Conservation (phyloP, 129 eudicot genomes). For the Oenanthe sinensis region DNA sequence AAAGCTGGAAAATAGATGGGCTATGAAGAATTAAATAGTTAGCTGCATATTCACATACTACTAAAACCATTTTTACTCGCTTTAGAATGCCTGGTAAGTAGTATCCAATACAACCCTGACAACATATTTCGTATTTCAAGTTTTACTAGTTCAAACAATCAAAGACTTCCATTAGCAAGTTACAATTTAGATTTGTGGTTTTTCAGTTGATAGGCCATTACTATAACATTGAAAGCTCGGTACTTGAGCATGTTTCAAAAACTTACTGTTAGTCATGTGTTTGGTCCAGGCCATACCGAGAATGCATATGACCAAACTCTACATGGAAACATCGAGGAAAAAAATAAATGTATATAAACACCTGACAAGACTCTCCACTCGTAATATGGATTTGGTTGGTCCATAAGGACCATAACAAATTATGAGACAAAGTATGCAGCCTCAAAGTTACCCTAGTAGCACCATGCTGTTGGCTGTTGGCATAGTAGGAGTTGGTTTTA, state of each 20-base stretch:
- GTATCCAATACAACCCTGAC: neutral
- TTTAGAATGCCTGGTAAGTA: neutral
- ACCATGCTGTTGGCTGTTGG: neutral
- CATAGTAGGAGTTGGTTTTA: neutral
- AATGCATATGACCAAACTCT: conserved; percentile 6
- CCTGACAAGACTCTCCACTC: neutral
- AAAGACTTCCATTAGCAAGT: neutral
- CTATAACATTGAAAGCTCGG: neutral
- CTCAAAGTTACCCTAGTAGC: neutral
- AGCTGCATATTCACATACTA: neutral
- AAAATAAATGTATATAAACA: neutral
- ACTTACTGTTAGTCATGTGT: neutral
- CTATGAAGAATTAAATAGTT: neutral
- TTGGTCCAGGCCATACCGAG: neutral
- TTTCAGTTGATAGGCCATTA: neutral
- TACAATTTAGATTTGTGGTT: no score
- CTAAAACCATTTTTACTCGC: neutral
- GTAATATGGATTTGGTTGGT: neutral
- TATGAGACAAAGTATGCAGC: neutral
- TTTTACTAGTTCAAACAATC: neutral
- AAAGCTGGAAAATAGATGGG: conserved; percentile 4
- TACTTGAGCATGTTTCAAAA: neutral
- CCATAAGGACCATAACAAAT: neutral
- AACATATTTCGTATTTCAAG: neutral
- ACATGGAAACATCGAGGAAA: neutral